Evolutionary conservation across 805 yeast species (phyloP), one percentile per base, ranked within the genome.

Genomic region (Kluyveromyces aestuarii): DNA sequence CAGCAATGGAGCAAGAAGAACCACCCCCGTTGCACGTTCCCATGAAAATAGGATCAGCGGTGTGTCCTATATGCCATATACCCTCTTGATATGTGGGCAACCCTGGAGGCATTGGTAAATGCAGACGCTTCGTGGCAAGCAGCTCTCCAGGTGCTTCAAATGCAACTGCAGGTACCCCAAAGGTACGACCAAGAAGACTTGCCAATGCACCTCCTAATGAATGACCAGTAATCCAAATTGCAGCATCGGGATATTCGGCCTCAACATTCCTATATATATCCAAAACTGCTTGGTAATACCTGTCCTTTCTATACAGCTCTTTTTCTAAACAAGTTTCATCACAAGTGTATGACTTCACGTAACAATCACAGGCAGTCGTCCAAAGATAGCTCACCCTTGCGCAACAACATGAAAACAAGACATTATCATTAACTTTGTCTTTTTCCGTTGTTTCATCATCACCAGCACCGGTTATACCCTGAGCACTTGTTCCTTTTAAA

Each of bases 21-120:
- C 91, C 80, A 0, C 93, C 95, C 9, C 99, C 99, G 60, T 86
- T 89, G 64, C 99, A 93, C 8, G 88, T 90, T 0, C 99, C 99
- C 91, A 90, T 84, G 60, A 75, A 93, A 1, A 93, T 87, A 1
- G 99, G 99, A 63, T 93, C 99, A 0, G 96, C 98, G 1, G 93
- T 93, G 63, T 93, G 91, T 2, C 99, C 99, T 61, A 93, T 71
- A 63, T 93, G 97, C 95, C 95, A 93, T 9, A 93, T 77, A 54
- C 87, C 83, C 58, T 90, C 97, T 67, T 79, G 70, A 57, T 82
- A 77, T 8, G 71, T 67, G 0, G 96, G 90, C 13, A 87, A 63
- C 1, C 96, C 96, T 0, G 99, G 99, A 1, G 98, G 95, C 69
- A 78, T 76, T 0, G 99, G 99, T 45, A 93, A 73, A 67, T 90